Base-by-base conservation (phyloP, 352 stramenopile species). In the Pythium dissotocum region DNA sequence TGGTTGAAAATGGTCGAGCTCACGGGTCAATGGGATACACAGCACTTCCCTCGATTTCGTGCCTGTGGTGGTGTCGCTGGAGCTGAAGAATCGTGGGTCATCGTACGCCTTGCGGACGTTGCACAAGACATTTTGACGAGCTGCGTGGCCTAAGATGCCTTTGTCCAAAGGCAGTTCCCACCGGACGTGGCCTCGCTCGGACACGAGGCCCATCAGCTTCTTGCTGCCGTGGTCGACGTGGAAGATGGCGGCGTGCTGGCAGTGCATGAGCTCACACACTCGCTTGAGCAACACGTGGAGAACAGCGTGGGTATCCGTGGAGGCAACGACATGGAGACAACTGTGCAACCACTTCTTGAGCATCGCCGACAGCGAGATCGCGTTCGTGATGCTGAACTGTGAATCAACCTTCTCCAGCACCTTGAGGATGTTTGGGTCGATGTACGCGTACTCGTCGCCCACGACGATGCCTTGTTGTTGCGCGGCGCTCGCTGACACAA, bases 321-420 rank as follows among this genome's bases (percentile, higher is more conserved):
- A 91, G 26, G 76, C 75, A 5, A 89, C 77, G 33, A 91, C 60
- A 61, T 86, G 77, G 18, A 87, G 73, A 26, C 83, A 91, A 40
- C 73, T 83, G 26, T 91, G 82, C 30, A 91, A 73, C 85, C 85
- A 93, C 24, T 89, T 89, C 64, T 93, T 93, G 14, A 93, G 69
- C 38, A 83, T 79, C 1, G 71, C 70, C 0, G 83, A 79, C 9
- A 93, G 67, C 12, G 78, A 79, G 67, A 93, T 91, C 28, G 85
- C 85, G 67, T 88, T 91, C 28, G 82, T 87, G 77, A 93, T 93
- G 63, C 82, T 91, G 75, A 93, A 93, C 67, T 93, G 83, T 38
- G 85, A 91, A 67, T 93, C 85, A n/a, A 91, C 83, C 58, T 93
- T 91, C 55, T 91, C 83, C 3, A 93, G 69, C 28, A 93, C 82